Evolutionary conservation across 2,329 filamentous ascomycete species (phyloP).

Genomic region (Dothideomycetes sp.): DNA sequence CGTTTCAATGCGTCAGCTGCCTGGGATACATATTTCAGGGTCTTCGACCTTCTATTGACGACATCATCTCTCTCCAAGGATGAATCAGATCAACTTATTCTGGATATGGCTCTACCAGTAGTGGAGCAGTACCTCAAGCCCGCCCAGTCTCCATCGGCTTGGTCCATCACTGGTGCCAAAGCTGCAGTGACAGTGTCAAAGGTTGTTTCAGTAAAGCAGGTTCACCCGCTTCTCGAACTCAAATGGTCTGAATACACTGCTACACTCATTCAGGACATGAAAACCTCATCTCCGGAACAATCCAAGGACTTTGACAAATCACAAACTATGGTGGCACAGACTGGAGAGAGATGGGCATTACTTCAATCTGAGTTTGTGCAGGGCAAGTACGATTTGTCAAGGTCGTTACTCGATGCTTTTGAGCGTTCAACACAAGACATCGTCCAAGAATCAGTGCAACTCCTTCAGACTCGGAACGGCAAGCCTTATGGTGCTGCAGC

Average conservation of each 20-base stretch:
- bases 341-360: conserved; percentile 53
- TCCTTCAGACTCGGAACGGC: conserved; percentile 45
- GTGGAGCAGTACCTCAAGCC: conserved; percentile 42
- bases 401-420: conserved; percentile 14
- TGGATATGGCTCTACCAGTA: conserved; percentile 40
- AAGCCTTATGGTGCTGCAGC: conserved; percentile 57
- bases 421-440: conserved; percentile 29
- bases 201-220: conserved; percentile 1
- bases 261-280: conserved; percentile 54
- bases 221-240: conserved; percentile 30
- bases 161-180: conserved; percentile 38
- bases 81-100: conserved; percentile 34
- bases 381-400: conserved; percentile 14
- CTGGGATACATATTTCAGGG: conserved; percentile 65
- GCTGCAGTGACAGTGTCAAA: conserved; percentile 31
- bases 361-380: conserved; percentile 35
- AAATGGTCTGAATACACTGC: conserved; percentile 55
- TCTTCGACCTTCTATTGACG: conserved; percentile 39
- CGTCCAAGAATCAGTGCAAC: conserved; percentile 37
- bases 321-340: conserved; percentile 55
- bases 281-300: conserved; percentile 68
- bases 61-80: conserved; percentile 25
- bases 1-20: conserved; percentile 55
- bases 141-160: conserved; percentile 33
- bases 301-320: conserved; percentile 66